phyloP scores from a whole-genome alignment of 176 grass and related monocot species.

The Cymbopogon citratus region DNA sequence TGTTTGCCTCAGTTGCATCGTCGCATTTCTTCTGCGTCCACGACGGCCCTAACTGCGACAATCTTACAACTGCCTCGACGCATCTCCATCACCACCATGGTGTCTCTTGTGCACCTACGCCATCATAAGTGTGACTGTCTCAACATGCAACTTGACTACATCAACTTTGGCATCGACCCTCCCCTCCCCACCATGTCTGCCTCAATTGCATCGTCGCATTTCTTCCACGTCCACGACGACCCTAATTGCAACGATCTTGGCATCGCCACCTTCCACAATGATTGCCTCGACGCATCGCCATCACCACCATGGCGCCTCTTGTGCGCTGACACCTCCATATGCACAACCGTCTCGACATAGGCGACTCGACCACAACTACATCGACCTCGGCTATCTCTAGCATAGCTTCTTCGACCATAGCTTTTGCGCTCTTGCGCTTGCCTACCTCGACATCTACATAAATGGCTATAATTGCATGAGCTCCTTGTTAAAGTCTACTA shows the following conservation, averaged over 20 bases:
- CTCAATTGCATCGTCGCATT: neutral
- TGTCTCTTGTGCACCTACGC: no score
- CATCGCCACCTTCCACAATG: neutral
- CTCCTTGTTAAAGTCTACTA: neutral
- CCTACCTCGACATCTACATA: neutral
- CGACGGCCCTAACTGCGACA: no score
- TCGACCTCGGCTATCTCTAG: neutral
- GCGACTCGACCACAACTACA: neutral
- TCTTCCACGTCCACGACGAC: neutral
- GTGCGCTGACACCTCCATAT: neutral
- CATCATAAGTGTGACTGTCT: no score
- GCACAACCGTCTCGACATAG: no score
- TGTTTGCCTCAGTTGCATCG: no score
- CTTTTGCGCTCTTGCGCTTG: neutral
- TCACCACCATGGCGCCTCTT: neutral
- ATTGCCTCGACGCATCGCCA: neutral
- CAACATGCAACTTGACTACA: no score
- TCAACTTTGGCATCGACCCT: no score
- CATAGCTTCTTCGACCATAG: neutral
- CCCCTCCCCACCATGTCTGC: neutral
- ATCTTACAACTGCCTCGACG: no score
- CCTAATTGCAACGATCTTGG: neutral
- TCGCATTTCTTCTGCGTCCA: no score
- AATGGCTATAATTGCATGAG: neutral
- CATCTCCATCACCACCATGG: no score